Evolutionary conservation across 176 grass and related monocot genomes (phyloP).

Genomic region (Juncus inflexus): DNA sequence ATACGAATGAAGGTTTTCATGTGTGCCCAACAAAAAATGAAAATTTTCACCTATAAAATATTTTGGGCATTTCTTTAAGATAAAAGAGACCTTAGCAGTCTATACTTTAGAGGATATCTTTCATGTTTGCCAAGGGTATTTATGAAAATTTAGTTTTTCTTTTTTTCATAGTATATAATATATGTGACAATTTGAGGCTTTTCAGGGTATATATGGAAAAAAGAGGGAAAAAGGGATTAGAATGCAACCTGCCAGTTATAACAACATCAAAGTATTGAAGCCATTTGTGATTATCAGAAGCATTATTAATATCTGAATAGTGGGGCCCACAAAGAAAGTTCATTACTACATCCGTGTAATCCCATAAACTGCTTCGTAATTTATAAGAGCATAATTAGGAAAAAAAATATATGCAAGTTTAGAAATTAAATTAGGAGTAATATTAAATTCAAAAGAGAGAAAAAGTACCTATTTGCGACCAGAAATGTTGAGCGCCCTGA

Average conservation of each 20-base stretch:
- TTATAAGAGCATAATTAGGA: background rate
- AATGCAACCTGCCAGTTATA: slow-evolving; percentile 82
- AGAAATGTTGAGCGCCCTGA: slow-evolving; percentile 86
- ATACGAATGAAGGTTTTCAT: background rate
- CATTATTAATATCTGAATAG: slow-evolving; percentile 36
- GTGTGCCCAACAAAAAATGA: background rate
- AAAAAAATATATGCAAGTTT: slow-evolving; percentile 22
- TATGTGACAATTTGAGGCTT: too few relatives aligned
- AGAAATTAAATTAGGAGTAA: slow-evolving; percentile 26
- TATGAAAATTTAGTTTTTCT: too few relatives aligned
- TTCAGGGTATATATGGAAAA: background rate
- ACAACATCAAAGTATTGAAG: slow-evolving; percentile 94
- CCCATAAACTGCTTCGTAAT: slow-evolving; percentile 70
- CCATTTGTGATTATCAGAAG: slow-evolving; percentile 62
- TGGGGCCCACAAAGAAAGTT: slow-evolving; percentile 79
- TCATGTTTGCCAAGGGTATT: too few relatives aligned
- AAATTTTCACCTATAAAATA: too few relatives aligned
- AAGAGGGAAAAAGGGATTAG: slow-evolving; percentile 10
- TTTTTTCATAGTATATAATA: too few relatives aligned
- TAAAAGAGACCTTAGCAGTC: too few relatives aligned
- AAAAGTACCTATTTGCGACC: slow-evolving; percentile 85
- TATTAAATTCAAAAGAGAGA: too few relatives aligned
- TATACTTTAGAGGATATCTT: too few relatives aligned
- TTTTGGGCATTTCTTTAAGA: too few relatives aligned
- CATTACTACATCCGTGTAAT: slow-evolving; percentile 96